Percentiles rank a stretch among this genome's conserved stretches.
Conservation (phyloP, 768 basidiomycete species). For the Xerocomellus intermedius region DNA sequence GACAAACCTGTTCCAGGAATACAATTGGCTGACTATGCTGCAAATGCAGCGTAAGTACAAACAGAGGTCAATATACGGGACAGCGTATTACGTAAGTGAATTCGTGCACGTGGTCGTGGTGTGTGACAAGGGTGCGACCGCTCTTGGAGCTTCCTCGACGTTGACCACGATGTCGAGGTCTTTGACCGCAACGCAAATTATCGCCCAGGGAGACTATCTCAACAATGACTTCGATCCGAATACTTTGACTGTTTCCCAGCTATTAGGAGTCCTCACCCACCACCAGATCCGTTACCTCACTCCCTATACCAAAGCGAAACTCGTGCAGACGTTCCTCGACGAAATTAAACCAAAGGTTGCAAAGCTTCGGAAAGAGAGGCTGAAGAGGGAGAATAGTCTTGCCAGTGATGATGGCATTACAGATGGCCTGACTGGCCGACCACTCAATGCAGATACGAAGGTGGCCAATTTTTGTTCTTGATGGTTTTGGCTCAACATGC, state of each 20-base stretch:
- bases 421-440: conserved; percentile 80
- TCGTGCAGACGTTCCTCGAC: conserved; percentile 75
- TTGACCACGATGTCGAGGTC: conserved; percentile 57
- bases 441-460: conserved; percentile 48
- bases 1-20: too few relatives aligned
- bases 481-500: conserved; percentile 6
- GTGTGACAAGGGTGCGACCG: neutral
- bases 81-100: neutral
- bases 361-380: conserved; percentile 60
- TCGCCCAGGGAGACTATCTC: conserved; percentile 74
- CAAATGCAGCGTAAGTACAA: too few relatives aligned
- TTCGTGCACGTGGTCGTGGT: conserved; percentile 22
- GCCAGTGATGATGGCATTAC: conserved; percentile 82
- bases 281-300: conserved; percentile 75
- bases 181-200: conserved; percentile 74
- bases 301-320: conserved; percentile 73
- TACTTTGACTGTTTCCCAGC: conserved; percentile 74
- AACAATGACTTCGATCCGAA: conserved; percentile 74
- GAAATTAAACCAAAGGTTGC: conserved; percentile 61
- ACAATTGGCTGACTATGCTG: too few relatives aligned
- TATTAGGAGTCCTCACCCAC: conserved; percentile 72
- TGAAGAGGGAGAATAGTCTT: conserved; percentile 63
- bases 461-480: conserved; percentile 31
- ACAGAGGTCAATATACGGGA: too few relatives aligned
- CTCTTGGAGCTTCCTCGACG: conserved; percentile 9